Evolutionary conservation across 2,329 filamentous ascomycete species (phyloP), one percentile per base, ranked within the genome.

Genomic region (Penicillium sp.): DNA sequence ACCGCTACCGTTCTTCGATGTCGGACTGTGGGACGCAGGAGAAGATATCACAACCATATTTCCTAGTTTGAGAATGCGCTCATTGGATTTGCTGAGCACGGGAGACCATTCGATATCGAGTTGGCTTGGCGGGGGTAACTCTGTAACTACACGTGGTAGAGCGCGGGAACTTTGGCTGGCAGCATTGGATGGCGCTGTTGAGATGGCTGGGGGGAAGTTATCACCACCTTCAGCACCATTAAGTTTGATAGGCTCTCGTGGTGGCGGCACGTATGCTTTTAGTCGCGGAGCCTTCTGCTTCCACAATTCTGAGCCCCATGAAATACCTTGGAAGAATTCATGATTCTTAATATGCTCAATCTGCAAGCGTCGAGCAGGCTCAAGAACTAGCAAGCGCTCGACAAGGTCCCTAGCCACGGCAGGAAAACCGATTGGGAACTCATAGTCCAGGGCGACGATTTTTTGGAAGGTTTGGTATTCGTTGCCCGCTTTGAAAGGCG

Each of bases 381-480:
- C 94, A 33, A 97, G 79, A 1, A 99, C 93, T 13, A 99, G 79
- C 40, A 96, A 85, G 58, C 94, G 84, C 72, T 97, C 93, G 1
- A 99, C 88, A 14, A 99, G 80, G 72, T 99, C 94, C 56, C 87
- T 87, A 18, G 94, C 94, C 1, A 91, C 84, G 5, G 87, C 79
- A 2, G 94, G 94, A 65, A 99, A 99, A 1, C 91, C 92, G 24
- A 85, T 76, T 0, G 94, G 94, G 61, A 97, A 99, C 42, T 93
- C 89, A 70, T 97, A 99, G 51, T 99, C 93, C 39, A 99, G 81
- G 28, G 84, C 88, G 49, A 99, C 91, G 69, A 99, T 99, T 75
- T 97, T 99, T 72, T 99, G 94, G 70, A 99, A 99, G 0, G 94
- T 99, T 69, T 94, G 83, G 67, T 97, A 99, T 71, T 99, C 94